Evolutionary conservation across 2,329 filamentous ascomycete genomes (phyloP).

Genomic region (Epicoccum sorghinum): DNA sequence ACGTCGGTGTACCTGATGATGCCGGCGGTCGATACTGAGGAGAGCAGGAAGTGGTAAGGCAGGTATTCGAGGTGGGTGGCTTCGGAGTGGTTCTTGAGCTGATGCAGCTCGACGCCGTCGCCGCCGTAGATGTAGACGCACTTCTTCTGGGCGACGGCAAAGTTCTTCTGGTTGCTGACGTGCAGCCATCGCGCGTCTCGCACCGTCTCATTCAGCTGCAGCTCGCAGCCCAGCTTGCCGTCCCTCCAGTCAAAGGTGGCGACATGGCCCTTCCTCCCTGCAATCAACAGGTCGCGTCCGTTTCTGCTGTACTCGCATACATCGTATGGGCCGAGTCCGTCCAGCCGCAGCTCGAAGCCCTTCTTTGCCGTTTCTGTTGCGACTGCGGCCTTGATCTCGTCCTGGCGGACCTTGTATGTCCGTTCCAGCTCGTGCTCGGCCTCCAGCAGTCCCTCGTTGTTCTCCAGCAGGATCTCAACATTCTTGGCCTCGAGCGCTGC

Average conservation of each 20-base stretch:
- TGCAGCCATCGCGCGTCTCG: conserved; percentile 91
- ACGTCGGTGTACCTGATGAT: conserved; percentile 91
- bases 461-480: conserved; percentile 91
- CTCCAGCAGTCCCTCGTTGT: conserved; percentile 83
- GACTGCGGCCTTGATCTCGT: conserved; percentile 78
- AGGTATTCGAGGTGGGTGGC: conserved; percentile 94
- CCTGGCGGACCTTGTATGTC: conserved; percentile 91
- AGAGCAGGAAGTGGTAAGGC: conserved; percentile 93
- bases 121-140: conserved; percentile 96
- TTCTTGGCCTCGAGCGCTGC: conserved; percentile 87
- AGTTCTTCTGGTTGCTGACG: conserved; percentile 79
- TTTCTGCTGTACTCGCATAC: conserved; percentile 88
- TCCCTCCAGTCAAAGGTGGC: conserved; percentile 96
- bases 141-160: conserved; percentile 95
- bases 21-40: conserved; percentile 82
- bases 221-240: conserved; percentile 87
- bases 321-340: conserved; percentile 81
- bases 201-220: conserved; percentile 89
- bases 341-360: conserved; percentile 84
- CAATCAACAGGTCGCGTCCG: conserved; percentile 82
- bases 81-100: conserved; percentile 86
- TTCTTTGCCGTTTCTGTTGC: conserved; percentile 88
- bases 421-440: conserved; percentile 85
- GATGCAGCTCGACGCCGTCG: conserved; percentile 89
- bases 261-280: conserved; percentile 90